These are phyloP conservation scores for Diaporthe capsici DNA, from an alignment of 2,329 filamentous ascomycete species.

Conservation along the genomic window DNA sequence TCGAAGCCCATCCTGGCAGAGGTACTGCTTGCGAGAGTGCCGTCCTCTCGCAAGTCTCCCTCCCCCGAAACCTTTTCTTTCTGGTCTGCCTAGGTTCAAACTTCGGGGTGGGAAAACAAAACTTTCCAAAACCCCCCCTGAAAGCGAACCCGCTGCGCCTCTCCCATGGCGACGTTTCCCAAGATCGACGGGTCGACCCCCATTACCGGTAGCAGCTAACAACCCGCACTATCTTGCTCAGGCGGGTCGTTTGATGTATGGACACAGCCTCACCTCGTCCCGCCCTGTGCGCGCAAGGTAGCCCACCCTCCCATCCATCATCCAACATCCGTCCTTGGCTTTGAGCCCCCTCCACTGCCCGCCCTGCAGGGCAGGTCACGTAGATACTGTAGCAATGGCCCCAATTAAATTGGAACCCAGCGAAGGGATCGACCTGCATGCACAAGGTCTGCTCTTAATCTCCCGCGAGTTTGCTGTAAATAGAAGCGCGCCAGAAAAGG, in stretches of 20 bases:
- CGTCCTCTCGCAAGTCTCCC: slow-evolving; percentile 14
- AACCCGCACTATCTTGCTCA: slow-evolving; percentile 12
- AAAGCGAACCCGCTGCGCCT: slow-evolving; percentile 4
- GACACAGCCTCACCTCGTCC: slow-evolving; percentile 22
- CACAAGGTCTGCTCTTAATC: slow-evolving; percentile 17
- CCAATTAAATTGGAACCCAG: slow-evolving; percentile 28
- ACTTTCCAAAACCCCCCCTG: slow-evolving; percentile 3
- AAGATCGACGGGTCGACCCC: slow-evolving; percentile 18
- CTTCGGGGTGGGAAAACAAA: slow-evolving; percentile 17
- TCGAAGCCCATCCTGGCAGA: neutral
- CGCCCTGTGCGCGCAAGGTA: slow-evolving; percentile 1
- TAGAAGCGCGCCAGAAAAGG: slow-evolving; percentile 21
- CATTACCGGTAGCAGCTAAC: slow-evolving; percentile 20
- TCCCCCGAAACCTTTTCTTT: slow-evolving; percentile 28
- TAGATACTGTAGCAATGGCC: slow-evolving; percentile 20
- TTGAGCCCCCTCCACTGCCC: neutral
- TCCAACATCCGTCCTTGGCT: neutral
- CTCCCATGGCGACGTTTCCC: slow-evolving; percentile 12
- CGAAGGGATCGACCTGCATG: slow-evolving; percentile 24
- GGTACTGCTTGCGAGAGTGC: slow-evolving; percentile 9
- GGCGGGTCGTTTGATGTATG: slow-evolving; percentile 27
- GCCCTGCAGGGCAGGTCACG: slow-evolving; percentile 11
- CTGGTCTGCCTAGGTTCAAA: slow-evolving; percentile 12
- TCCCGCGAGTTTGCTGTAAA: slow-evolving; percentile 32
- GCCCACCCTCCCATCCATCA: neutral